A percentile compares a stretch with the other conserved stretches of the same genome.
phyloP scores from a whole-genome alignment of 164 flowering plant species.

The Warburgia ugandensis region DNA sequence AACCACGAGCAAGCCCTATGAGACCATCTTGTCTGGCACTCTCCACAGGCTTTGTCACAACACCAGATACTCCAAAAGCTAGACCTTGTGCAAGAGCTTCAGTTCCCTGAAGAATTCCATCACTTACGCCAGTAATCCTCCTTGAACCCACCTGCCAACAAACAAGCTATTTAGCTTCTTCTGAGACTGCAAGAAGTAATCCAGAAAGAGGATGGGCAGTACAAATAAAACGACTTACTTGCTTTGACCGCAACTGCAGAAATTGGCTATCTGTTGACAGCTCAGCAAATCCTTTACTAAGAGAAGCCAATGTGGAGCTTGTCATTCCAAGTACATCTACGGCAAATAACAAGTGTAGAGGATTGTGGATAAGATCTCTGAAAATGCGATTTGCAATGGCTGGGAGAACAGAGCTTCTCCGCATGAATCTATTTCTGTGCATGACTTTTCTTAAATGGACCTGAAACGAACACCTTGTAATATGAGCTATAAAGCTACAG shows the following conservation, averaged over 20 bases:
- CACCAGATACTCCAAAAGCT: conserved; percentile 98
- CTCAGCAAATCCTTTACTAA: conserved; percentile 96
- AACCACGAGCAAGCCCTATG: conserved; percentile 86
- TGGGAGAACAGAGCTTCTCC: conserved; percentile 72
- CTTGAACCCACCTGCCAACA: conserved; percentile 69
- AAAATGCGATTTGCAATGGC: conserved; percentile 79
- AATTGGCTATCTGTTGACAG: conserved; percentile 99
- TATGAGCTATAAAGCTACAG: background rate
- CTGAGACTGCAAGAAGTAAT: conserved; percentile 1
- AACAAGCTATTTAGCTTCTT: background rate
- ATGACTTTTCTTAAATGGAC: conserved; percentile 88
- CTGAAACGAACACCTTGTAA: too few species aligned
- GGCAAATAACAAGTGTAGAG: conserved; percentile 81
- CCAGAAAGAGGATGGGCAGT: background rate
- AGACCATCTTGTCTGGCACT: conserved; percentile 90
- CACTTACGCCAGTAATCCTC: conserved; percentile 88
- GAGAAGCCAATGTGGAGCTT: conserved; percentile 93
- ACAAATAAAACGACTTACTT: conserved; percentile 31
- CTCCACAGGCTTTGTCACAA: conserved; percentile 85
- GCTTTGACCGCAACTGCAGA: conserved; percentile 83
- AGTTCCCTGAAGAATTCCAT: conserved; percentile 89
- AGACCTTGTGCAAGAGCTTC: conserved; percentile 98
- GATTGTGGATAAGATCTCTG: conserved; percentile 95
- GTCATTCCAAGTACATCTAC: conserved; percentile 98
- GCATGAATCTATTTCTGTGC: conserved; percentile 79